Conservation (phyloP, 805 yeast genomes). For the Dipodascus albidus region DNA sequence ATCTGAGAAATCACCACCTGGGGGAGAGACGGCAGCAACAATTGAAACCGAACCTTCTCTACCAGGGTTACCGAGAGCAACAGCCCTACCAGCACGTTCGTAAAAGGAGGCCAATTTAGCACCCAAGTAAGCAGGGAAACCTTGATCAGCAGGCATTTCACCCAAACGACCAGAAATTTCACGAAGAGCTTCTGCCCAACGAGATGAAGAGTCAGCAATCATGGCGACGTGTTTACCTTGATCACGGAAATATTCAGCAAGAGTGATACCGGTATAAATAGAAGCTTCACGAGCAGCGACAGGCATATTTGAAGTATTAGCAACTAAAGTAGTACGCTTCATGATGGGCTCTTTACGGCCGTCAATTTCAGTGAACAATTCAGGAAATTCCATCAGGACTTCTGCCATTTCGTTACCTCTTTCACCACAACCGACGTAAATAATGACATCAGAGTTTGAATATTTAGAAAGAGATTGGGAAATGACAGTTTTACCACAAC, state of each 20-base stretch:
- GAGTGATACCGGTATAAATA: conserved; percentile 95
- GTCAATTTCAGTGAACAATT: conserved; percentile 76
- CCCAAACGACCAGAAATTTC: conserved; percentile 99
- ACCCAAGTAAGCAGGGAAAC: conserved; percentile 99
- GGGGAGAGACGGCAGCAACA: conserved; percentile 99
- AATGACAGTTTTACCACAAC: conserved; percentile 98
- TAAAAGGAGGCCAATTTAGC: conserved; percentile 97
- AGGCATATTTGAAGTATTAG: conserved; percentile 99
- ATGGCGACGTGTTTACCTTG: conserved; percentile 98
- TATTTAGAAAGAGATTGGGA: conserved; percentile 95
- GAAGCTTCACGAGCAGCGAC: conserved; percentile 99
- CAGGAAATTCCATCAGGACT: conserved; percentile 99
- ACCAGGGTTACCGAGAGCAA: conserved; percentile 91
- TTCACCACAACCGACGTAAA: conserved; percentile 95
- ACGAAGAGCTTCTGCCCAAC: conserved; percentile 99
- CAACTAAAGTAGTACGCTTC: conserved; percentile 98
- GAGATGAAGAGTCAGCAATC: conserved; percentile 99
- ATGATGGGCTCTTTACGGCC: conserved; percentile 97
- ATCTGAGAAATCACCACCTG: conserved; percentile 99
- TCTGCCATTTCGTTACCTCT: conserved; percentile 99
- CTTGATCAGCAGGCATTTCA: conserved; percentile 99
- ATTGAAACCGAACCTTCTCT: conserved; percentile 98
- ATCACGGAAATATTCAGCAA: conserved; percentile 99
- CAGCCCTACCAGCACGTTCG: conserved; percentile 98
- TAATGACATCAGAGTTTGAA: conserved; percentile 94